Evolutionary conservation across 2,329 filamentous ascomycete species (phyloP).

Genomic region (Beauveria pseudobassiana): DNA sequence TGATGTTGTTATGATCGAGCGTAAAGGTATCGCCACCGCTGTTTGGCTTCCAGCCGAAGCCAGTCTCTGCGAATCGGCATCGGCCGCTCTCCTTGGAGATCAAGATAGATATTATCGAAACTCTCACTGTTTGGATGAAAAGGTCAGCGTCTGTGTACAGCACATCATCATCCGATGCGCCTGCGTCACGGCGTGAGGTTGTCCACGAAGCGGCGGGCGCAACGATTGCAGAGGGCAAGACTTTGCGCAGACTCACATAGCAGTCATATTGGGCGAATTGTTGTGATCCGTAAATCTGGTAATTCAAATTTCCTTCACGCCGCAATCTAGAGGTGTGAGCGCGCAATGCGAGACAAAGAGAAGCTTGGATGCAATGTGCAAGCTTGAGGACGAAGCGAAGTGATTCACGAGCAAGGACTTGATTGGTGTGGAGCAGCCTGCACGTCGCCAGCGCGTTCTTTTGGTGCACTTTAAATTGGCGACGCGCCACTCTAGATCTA

Average conservation of each 20-base stretch:
- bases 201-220: background rate
- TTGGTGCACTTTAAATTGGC: slow-evolving; percentile 4
- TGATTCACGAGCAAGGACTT: background rate
- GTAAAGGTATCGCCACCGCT: slow-evolving; percentile 89
- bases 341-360: background rate
- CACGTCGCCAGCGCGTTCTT: slow-evolving; percentile 1
- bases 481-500: slow-evolving; percentile 1
- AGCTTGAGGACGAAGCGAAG: background rate
- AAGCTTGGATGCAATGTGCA: background rate
- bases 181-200: background rate
- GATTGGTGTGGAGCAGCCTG: background rate
- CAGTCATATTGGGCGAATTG: slow-evolving; percentile 26
- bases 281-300: background rate
- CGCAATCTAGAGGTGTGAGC: background rate
- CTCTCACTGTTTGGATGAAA: slow-evolving; percentile 55
- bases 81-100: slow-evolving; percentile 88
- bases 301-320: background rate
- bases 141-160: background rate
- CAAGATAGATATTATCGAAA: slow-evolving; percentile 95
- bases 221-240: background rate
- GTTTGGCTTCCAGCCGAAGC: slow-evolving; percentile 89
- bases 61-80: slow-evolving; percentile 89
- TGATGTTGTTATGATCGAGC: slow-evolving; percentile 78
- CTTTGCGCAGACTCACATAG: slow-evolving; percentile 25
- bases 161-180: background rate